Conservation (phyloP, 208 protist genomes). For the Trypanosoma brucei region DNA sequence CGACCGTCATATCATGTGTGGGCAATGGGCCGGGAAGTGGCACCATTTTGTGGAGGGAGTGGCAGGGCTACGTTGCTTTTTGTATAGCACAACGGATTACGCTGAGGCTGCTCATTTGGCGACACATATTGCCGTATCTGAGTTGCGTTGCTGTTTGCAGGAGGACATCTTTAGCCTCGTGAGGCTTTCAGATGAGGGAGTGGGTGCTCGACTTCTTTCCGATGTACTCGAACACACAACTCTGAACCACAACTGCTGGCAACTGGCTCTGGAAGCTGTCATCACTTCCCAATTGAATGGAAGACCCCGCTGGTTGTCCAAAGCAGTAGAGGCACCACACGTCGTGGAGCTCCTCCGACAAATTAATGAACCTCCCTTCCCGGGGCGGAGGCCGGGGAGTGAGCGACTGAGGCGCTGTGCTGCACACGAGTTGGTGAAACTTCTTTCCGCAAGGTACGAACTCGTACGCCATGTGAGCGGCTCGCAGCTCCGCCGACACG, state of each 20-base stretch:
- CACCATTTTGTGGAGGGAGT: slow-evolving; percentile 5
- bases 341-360: neutral
- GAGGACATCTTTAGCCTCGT: neutral
- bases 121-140: slow-evolving; percentile 3
- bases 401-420: slow-evolving; percentile 1
- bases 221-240: neutral
- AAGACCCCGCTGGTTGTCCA: neutral
- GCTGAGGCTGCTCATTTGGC: neutral
- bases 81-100: slow-evolving; percentile 3
- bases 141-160: slow-evolving; percentile 9
- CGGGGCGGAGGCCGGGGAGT: neutral
- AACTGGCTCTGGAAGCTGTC: neutral
- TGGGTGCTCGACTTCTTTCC: slow-evolving; percentile 2
- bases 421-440: neutral
- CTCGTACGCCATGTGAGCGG: neutral
- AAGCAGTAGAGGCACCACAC: neutral
- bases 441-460: neutral
- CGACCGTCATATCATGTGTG: slow-evolving; percentile 3
- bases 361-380: neutral
- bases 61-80: slow-evolving; percentile 11
- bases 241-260: neutral
- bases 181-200: neutral
- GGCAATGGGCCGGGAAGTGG: slow-evolving; percentile 9
- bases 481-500: neutral
- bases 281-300: neutral